Conservation (phyloP, 1,284 basidiomycete species). For the Malassezia psittaci region DNA sequence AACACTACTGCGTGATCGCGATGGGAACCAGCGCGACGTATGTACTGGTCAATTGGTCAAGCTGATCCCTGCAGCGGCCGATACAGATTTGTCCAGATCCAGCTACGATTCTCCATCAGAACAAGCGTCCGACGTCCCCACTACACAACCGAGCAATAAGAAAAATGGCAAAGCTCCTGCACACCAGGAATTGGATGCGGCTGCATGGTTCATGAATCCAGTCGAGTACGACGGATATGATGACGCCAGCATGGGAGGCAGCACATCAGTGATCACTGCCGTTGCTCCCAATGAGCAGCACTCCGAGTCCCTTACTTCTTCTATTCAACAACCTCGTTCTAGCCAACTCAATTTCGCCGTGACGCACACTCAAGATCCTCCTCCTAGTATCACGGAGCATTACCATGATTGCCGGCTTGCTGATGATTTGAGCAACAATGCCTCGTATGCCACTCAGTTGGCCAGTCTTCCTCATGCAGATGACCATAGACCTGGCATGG, state of each 20-base stretch:
- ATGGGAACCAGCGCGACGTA: slow-evolving; percentile 29
- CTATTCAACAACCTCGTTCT: not conserved
- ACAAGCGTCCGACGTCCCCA: not conserved
- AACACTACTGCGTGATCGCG: slow-evolving; percentile 24
- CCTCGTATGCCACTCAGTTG: not conserved
- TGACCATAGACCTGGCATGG: no score
- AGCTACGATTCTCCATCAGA: not conserved
- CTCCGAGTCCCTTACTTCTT: no score
- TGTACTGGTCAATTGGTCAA: slow-evolving; percentile 22
- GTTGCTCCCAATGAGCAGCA: not conserved
- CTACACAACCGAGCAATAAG: not conserved
- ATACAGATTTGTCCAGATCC: not conserved
- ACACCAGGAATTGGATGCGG: not conserved
- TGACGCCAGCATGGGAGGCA: slow-evolving; percentile 12
- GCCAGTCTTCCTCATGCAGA: not conserved
- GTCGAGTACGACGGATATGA: slow-evolving; percentile 39
- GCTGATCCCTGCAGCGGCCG: slow-evolving; percentile 33
- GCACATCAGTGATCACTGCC: not conserved
- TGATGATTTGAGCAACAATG: not conserved
- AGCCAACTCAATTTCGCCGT: not conserved
- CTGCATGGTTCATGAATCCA: slow-evolving; percentile 19
- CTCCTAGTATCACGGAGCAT: slow-evolving; percentile 3
- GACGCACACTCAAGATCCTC: not conserved
- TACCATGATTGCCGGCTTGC: not conserved
- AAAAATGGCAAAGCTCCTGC: not conserved